Conservation (phyloP, 2,329 filamentous ascomycete genomes). For the Neoscytalidium dimidiatum region DNA sequence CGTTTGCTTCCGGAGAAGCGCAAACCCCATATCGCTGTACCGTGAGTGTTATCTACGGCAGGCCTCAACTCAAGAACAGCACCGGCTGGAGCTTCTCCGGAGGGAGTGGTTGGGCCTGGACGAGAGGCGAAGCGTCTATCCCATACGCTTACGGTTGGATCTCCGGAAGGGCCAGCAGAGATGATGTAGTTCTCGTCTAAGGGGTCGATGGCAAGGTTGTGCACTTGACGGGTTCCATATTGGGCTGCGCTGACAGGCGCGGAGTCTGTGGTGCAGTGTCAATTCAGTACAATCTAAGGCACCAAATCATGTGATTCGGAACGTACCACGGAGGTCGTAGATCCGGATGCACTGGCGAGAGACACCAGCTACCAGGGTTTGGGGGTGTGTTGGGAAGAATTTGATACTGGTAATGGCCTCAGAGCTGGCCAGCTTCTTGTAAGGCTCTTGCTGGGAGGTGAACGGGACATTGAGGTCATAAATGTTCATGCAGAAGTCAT, state of each 20-base stretch:
- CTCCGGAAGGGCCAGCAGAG: constrained; percentile 71
- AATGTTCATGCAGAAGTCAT: constrained; percentile 79
- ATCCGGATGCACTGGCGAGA: constrained; percentile 74
- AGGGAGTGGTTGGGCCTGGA: constrained; percentile 31
- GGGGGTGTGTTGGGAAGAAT: constrained; percentile 77
- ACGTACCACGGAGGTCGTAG: constrained; percentile 74
- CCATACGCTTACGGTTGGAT: constrained; percentile 76
- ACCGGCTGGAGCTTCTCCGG: constrained; percentile 56
- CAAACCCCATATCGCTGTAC: constrained; percentile 62
- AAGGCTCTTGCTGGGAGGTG: constrained; percentile 54
- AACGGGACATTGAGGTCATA: constrained; percentile 71
- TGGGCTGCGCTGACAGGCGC: constrained; percentile 49
- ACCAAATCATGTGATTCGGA: background rate
- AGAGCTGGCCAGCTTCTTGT: constrained; percentile 58
- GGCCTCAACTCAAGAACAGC: constrained; percentile 61
- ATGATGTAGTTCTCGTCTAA: constrained; percentile 82
- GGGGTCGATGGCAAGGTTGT: constrained; percentile 75
- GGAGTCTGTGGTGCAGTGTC: constrained; percentile 32
- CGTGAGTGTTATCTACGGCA: constrained; percentile 50
- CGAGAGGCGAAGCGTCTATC: constrained; percentile 61
- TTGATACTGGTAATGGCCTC: constrained; percentile 81
- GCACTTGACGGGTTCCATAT: constrained; percentile 59
- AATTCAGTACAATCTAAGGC: constrained; percentile 18
- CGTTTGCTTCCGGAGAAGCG: constrained; percentile 61
- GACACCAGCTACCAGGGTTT: constrained; percentile 74